A percentile compares a stretch with the other conserved stretches of the same genome.
Evolutionary conservation across 2,329 filamentous ascomycete genomes (phyloP).

Genomic region (Annulohypoxylon truncatum): DNA sequence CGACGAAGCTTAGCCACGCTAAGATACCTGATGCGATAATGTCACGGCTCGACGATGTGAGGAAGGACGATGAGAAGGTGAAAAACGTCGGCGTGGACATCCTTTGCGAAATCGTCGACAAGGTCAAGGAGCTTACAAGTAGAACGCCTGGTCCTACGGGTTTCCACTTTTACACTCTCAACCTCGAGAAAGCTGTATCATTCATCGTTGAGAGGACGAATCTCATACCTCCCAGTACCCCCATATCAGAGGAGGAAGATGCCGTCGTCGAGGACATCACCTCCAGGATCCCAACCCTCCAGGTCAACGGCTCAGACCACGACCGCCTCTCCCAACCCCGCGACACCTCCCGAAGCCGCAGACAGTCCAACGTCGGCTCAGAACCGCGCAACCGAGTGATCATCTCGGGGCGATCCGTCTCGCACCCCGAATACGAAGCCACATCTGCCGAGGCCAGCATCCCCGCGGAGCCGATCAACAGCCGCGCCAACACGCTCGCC

Average conservation of each 20-base stretch:
- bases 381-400: slow-evolving; percentile 91
- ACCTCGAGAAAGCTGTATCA: slow-evolving; percentile 94
- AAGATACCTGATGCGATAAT: slow-evolving; percentile 79
- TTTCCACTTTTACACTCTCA: slow-evolving; percentile 98
- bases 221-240: slow-evolving; percentile 76
- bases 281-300: slow-evolving; percentile 58
- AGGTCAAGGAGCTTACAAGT: slow-evolving; percentile 74
- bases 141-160: slow-evolving; percentile 73
- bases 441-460: slow-evolving; percentile 81
- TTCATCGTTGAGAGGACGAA: slow-evolving; percentile 88
- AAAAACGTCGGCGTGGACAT: slow-evolving; percentile 86
- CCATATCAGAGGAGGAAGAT: slow-evolving; percentile 57
- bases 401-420: slow-evolving; percentile 72
- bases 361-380: slow-evolving; percentile 83
- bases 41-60: slow-evolving; percentile 76
- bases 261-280: slow-evolving; percentile 62
- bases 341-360: slow-evolving; percentile 59
- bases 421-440: slow-evolving; percentile 74
- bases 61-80: slow-evolving; percentile 82
- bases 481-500: slow-evolving; percentile 84
- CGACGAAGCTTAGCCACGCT: slow-evolving; percentile 93
- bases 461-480: slow-evolving; percentile 79
- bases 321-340: slow-evolving; percentile 49
- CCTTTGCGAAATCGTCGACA: slow-evolving; percentile 83
- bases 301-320: slow-evolving; percentile 62